Base-by-base conservation (phyloP, 176 grass and related monocot genomes). In the Musa acuminata region DNA sequence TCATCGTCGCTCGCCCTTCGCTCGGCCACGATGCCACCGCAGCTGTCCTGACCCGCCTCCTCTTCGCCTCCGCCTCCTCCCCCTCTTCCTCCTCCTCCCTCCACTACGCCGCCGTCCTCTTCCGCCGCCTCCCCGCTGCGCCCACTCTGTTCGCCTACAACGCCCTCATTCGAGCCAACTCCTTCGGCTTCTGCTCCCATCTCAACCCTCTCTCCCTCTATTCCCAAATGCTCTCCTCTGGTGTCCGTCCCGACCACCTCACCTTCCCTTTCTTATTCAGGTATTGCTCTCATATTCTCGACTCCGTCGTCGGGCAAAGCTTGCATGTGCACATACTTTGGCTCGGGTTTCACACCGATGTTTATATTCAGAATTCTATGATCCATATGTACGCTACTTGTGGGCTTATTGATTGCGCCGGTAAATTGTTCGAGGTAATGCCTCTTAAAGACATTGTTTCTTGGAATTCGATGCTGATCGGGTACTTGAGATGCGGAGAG, bases 181-280 rank as follows among this genome's bases (percentile, higher is more conserved):
- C 74, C 74, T 20, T 29, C 29, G 19, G 57, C 11, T 13, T 17
- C 55, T 23, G 8, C 50, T 26, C 49, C 75, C 59, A 48, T 43
- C 25, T 58, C 27, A 58, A 52, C 62, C 49, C 75, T 22, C n/a
- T 77, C 60, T 52, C 60, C 43, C 20, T 53, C 13, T 66, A 77
- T 4, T 14, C 75, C 49, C 75, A 26, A 9, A 66, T 77, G 75
- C 49, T 77, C 49, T 29, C 60, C 21, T 8, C 29, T 8, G 43
- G 62, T 21, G 2, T 77, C 21, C 75, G 59, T 43, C 62, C 75
- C 59, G 58, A 77, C 49, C 75, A 77, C 75, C 49, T 77, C 60
- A 77, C 75, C 35, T 77, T 77, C 57, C 60, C 75, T 20, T 77
- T 77, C 75, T 49, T 76, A 10, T 49, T 77, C 75, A 77, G 26